Evolutionary conservation across 805 yeast species (phyloP).

Genomic region (Yamadazyma ubonensis): DNA sequence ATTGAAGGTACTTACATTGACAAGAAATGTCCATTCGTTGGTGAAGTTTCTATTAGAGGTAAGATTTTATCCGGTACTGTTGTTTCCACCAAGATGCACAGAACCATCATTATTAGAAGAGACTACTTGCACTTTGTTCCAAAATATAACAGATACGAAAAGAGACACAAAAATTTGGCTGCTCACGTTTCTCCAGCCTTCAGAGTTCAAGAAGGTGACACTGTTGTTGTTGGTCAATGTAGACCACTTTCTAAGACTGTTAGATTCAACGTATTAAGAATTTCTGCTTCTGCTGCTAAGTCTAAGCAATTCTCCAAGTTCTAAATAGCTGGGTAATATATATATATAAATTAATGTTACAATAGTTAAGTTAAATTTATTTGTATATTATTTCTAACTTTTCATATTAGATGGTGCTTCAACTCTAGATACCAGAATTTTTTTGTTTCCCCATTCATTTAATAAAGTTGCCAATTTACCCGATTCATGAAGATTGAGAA

Average conservation of each 20-base stretch:
- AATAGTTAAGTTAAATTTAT: too few species aligned
- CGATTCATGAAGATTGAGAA: slow-evolving; percentile 56
- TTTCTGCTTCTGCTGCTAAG: slow-evolving; percentile 83
- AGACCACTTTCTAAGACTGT: slow-evolving; percentile 99
- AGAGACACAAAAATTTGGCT: slow-evolving; percentile 99
- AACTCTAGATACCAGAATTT: slow-evolving; percentile 46
- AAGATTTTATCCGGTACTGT: slow-evolving; percentile 99
- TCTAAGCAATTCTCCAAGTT: slow-evolving; percentile 96
- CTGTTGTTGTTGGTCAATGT: slow-evolving; percentile 99
- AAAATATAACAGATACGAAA: slow-evolving; percentile 99
- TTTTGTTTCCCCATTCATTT: slow-evolving; percentile 62
- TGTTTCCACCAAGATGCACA: slow-evolving; percentile 99
- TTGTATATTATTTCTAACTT: slow-evolving; percentile 4
- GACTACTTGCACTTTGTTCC: slow-evolving; percentile 99
- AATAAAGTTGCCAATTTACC: slow-evolving; percentile 54
- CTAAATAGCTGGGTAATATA: slow-evolving; percentile 38
- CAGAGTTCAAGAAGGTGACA: slow-evolving; percentile 99
- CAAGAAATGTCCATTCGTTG: slow-evolving; percentile 99
- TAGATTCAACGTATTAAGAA: slow-evolving; percentile 99
- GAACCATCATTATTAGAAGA: slow-evolving; percentile 99
- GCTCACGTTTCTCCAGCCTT: slow-evolving; percentile 99
- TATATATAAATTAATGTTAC: slow-evolving; percentile 11
- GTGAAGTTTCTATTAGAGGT: slow-evolving; percentile 98
- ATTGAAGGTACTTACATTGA: slow-evolving; percentile 98
- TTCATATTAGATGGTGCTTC: slow-evolving; percentile 57